Percentiles rank a stretch among this genome's conserved stretches.
phyloP scores from a whole-genome alignment of 2,329 filamentous ascomycete genomes.

The Paraconiothyrium sp. region DNA sequence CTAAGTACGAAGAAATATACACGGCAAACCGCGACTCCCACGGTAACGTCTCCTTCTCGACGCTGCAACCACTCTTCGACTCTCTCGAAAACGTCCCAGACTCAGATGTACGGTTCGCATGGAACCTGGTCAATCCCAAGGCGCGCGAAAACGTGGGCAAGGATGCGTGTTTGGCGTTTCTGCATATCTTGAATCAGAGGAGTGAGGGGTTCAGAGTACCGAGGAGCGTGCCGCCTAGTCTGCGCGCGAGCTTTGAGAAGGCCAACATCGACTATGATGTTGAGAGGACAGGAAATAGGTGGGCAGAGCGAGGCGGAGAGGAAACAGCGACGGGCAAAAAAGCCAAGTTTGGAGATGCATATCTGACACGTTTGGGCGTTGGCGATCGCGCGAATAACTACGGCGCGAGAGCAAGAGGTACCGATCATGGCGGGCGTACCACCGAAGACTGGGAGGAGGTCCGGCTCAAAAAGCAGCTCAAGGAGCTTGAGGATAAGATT shows the following conservation, averaged over 20 bases:
- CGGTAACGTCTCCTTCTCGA: conserved; percentile 77
- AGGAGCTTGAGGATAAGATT: conserved; percentile 88
- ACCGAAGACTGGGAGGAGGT: conserved; percentile 98
- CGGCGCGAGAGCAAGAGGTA: conserved; percentile 74
- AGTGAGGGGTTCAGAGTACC: conserved; percentile 96
- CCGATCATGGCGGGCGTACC: conserved; percentile 86
- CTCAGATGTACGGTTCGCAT: conserved; percentile 86
- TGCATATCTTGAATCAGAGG: conserved; percentile 95
- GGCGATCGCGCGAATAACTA: conserved; percentile 76
- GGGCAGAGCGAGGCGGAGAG: conserved; percentile 82
- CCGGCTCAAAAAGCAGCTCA: conserved; percentile 88
- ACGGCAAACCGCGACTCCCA: conserved; percentile 87
- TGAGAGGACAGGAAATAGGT: conserved; percentile 78
- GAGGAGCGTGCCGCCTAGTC: conserved; percentile 87
- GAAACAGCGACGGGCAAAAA: conserved; percentile 87
- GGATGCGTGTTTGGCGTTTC: conserved; percentile 91
- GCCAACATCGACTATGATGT: conserved; percentile 97
- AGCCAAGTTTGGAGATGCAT: conserved; percentile 96
- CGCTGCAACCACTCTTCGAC: conserved; percentile 85
- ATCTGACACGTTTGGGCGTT: conserved; percentile 86
- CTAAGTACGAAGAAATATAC: conserved; percentile 98
- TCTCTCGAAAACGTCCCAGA: conserved; percentile 72
- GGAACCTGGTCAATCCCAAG: conserved; percentile 97
- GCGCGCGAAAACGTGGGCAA: conserved; percentile 86
- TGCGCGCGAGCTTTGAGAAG: conserved; percentile 90